These are phyloP conservation scores for Monosporascus sp. DNA, from an alignment of 2,329 filamentous ascomycete genomes.

Conservation along the genomic window DNA sequence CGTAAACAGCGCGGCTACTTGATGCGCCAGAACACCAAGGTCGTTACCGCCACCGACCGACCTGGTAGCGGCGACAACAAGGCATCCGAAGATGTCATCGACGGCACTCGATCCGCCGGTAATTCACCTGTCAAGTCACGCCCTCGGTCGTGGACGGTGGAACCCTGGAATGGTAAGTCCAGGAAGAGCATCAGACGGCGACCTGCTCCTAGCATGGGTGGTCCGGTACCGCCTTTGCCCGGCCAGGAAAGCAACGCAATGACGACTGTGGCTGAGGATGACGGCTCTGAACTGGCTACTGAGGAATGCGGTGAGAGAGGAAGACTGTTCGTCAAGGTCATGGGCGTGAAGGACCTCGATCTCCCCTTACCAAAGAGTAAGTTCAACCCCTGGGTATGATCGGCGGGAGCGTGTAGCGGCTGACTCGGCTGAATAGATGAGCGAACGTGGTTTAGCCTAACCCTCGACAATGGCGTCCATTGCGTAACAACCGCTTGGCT, in stretches of 20 bases:
- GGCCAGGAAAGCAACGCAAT: conserved; percentile 80
- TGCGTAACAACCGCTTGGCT: conserved; percentile 96
- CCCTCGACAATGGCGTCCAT: conserved; percentile 95
- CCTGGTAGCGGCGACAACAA: conserved; percentile 37
- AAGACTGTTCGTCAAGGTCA: conserved; percentile 94
- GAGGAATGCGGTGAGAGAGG: conserved; percentile 84
- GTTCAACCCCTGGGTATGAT: conserved; percentile 24
- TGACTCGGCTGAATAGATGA: conserved; percentile 54
- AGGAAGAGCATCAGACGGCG: conserved; percentile 61
- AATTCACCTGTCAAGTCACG: conserved; percentile 73
- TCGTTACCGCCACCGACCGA: conserved; percentile 75
- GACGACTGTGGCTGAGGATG: conserved; percentile 64
- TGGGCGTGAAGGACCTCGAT: conserved; percentile 93
- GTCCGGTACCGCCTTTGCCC: conserved; percentile 74
- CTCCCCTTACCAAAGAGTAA: conserved; percentile 84
- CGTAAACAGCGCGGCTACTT: conserved; percentile 88
- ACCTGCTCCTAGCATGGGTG: conserved; percentile 40
- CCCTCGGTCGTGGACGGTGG: conserved; percentile 90
- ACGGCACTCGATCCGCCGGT: conserved; percentile 53
- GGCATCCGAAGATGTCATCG: conserved; percentile 49
- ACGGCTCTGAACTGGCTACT: conserved; percentile 50
- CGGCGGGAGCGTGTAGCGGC: background rate
- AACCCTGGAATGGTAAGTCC: conserved; percentile 86
- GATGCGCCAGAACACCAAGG: conserved; percentile 97
- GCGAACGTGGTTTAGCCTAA: conserved; percentile 89